Evolutionary conservation across 305 asterid genomes (phyloP).

Genomic region (Rubia balearica): DNA sequence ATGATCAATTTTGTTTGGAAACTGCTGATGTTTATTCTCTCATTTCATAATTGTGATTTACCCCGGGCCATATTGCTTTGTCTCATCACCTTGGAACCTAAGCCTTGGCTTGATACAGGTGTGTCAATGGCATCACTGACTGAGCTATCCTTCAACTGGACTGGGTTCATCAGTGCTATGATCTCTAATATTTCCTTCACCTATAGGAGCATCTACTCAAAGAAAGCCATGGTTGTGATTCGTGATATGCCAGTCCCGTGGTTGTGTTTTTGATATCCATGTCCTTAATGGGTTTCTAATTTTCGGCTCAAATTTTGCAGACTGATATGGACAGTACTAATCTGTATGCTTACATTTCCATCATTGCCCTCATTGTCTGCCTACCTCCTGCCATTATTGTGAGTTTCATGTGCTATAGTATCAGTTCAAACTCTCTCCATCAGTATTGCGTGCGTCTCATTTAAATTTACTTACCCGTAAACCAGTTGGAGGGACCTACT

Average conservation of each 20-base stretch:
- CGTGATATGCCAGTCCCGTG: constrained; percentile 23
- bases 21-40: background rate
- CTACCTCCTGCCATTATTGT: constrained; percentile 88
- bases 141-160: constrained; percentile 97
- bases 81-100: background rate
- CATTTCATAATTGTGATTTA: background rate
- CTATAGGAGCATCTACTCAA: constrained; percentile 93
- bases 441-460: background rate
- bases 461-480: background rate
- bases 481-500: constrained; percentile 82
- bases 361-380: constrained; percentile 86
- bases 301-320: constrained; percentile 42
- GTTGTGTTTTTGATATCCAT: constrained; percentile 24
- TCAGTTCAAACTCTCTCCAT: constrained; percentile 1
- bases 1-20: background rate
- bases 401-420: constrained; percentile 23
- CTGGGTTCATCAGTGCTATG: constrained; percentile 90
- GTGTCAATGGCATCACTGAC: constrained; percentile 98
- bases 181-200: constrained; percentile 98
- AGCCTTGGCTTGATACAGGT: constrained; percentile 44
- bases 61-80: background rate
- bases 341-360: constrained; percentile 89
- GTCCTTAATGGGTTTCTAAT: constrained; percentile 4
- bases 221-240: constrained; percentile 85
- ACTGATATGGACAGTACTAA: constrained; percentile 98